These are phyloP conservation scores for Hyphodiscus hymeniophilus DNA, from an alignment of 495 filamentous ascomycete species.

Conservation along the genomic window DNA sequence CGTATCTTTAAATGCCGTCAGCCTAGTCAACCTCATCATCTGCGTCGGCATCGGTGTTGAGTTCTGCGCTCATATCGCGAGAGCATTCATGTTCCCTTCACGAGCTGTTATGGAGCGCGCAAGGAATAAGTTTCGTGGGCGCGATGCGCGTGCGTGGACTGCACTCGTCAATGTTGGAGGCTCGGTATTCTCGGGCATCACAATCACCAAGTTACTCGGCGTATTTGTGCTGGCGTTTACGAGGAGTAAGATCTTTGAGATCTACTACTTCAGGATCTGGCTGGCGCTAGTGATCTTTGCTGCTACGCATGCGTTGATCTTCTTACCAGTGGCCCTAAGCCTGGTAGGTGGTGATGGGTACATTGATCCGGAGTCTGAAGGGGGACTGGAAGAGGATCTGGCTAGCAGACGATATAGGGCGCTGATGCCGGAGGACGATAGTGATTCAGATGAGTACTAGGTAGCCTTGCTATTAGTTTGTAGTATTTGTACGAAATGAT, in stretches of 20 bases:
- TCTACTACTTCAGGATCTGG: conserved; percentile 98
- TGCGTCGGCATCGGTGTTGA: conserved; percentile 93
- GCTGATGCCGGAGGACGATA: conserved; percentile 31
- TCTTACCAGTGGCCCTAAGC: conserved; percentile 84
- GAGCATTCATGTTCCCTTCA: conserved; percentile 91
- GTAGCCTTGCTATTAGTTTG: neutral
- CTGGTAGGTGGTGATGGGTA: conserved; percentile 84
- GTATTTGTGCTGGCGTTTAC: conserved; percentile 93
- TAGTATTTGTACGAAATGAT: neutral
- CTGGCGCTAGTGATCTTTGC: conserved; percentile 81
- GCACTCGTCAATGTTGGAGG: conserved; percentile 89
- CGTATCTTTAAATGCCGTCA: conserved; percentile 93
- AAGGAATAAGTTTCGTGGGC: conserved; percentile 57
- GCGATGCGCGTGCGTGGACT: conserved; percentile 82
- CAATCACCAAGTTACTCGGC: conserved; percentile 86
- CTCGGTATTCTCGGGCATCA: conserved; percentile 93
- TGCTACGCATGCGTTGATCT: conserved; percentile 81
- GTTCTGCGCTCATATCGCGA: conserved; percentile 94
- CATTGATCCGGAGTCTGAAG: conserved; percentile 65
- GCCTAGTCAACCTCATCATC: conserved; percentile 94
- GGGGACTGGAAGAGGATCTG: conserved; percentile 81
- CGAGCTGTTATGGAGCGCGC: conserved; percentile 67
- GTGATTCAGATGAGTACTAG: conserved; percentile 22
- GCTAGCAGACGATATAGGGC: conserved; percentile 36
- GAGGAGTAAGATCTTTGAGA: conserved; percentile 95